phyloP scores from a whole-genome alignment of 2,329 filamentous ascomycete species.

The Alternaria sp. region DNA sequence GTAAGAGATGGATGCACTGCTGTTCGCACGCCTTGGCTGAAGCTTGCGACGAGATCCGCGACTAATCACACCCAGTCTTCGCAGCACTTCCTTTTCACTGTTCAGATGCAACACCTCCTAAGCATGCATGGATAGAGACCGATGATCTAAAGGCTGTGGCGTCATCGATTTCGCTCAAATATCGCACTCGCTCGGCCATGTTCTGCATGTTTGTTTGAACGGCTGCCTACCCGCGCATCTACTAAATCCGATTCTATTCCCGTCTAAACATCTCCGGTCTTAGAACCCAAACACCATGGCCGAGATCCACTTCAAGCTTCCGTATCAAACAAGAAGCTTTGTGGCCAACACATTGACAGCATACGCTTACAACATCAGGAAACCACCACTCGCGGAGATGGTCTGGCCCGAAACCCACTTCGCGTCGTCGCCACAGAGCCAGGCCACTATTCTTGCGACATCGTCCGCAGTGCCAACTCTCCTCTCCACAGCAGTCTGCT shows the following conservation, averaged over 20 bases:
- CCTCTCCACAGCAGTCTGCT: slow-evolving; percentile 61
- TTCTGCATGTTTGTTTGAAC: slow-evolving; percentile 17
- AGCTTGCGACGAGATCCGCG: background rate
- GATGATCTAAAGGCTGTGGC: slow-evolving; percentile 4
- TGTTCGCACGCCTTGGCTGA: slow-evolving; percentile 15
- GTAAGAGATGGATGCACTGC: slow-evolving; percentile 18
- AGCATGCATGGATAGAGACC: background rate
- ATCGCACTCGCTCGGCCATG: background rate
- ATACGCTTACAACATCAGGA: slow-evolving; percentile 38
- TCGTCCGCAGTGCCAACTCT: slow-evolving; percentile 63
- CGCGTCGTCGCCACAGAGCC: slow-evolving; percentile 60
- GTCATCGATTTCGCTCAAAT: slow-evolving; percentile 2
- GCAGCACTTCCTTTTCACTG: background rate
- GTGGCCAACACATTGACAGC: slow-evolving; percentile 22
- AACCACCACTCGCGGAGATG: slow-evolving; percentile 64
- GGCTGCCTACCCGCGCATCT: slow-evolving; percentile 1
- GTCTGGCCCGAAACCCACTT: slow-evolving; percentile 61
- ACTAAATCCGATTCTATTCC: slow-evolving; percentile 18
- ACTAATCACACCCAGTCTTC: background rate
- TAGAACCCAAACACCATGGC: slow-evolving; percentile 30
- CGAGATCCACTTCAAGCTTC: slow-evolving; percentile 10
- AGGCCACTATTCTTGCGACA: slow-evolving; percentile 65
- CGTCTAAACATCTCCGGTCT: slow-evolving; percentile 45
- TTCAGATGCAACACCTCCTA: background rate
- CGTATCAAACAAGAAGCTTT: slow-evolving; percentile 27